phyloP scores from a whole-genome alignment of 345 rosid genomes.

The Eucalyptus sideroxylon region DNA sequence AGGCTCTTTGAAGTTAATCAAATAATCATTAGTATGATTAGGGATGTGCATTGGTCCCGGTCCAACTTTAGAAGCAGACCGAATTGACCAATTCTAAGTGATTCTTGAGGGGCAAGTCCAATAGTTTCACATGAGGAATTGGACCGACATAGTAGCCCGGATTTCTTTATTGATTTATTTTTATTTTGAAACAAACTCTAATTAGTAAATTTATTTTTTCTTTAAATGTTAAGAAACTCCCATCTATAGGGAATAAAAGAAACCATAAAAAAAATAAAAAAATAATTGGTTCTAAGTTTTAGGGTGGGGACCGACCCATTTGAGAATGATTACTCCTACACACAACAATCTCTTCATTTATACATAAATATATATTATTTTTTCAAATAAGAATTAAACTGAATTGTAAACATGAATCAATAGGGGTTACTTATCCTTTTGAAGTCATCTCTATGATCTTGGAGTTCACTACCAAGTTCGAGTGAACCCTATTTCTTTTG shows the following conservation, averaged over 20 bases:
- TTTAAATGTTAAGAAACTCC: neutral
- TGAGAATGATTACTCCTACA: neutral
- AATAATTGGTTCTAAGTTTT: neutral
- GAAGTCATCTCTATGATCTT: neutral
- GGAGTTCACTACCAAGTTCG: neutral
- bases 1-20: neutral
- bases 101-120: neutral
- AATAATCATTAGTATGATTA: neutral
- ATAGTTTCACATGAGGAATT: neutral
- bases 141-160: accelerated
- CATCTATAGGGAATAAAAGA: neutral
- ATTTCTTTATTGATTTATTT: neutral
- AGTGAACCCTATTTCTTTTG: neutral
- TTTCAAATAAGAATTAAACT: neutral
- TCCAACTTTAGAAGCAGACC: neutral
- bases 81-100: neutral
- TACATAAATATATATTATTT: neutral
- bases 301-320: neutral
- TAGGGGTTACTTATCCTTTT: neutral
- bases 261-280: neutral
- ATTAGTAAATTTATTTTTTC: neutral
- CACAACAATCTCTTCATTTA: neutral
- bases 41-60: neutral
- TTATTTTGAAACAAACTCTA: neutral
- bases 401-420: neutral